Base-by-base conservation (phyloP, 2,329 filamentous ascomycete genomes). In the Thelonectria rubi region DNA sequence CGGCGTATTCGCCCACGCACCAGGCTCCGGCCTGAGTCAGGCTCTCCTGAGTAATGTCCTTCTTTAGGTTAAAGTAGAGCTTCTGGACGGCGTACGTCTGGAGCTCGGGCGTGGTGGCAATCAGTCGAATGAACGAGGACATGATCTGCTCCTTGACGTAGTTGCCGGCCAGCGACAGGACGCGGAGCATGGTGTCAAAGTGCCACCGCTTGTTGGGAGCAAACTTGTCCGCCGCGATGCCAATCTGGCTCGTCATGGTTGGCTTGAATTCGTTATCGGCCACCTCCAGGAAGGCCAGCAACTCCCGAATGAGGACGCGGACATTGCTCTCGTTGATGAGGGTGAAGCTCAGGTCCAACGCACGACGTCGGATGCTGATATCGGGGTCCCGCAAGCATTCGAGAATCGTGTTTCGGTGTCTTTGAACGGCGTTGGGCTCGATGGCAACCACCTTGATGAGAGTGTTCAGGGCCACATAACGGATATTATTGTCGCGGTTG, bases 401-500 rank as follows among this genome's bases (percentile, higher is more conserved):
- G 37, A 99, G 81, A 64, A 99, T 98, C 1, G 95, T 99, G 80
- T 98, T 99, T 57, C 96, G 88, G 77, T 99, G 95, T 74, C 95
- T 86, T 77, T 99, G 95, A 2, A 99, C 95, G 3, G 95, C 95
- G 75, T 98, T 98, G 14, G 95, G 95, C 76, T 99, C 95, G 50
- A 99, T 94, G 4, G 95, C 95, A 48, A 99, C 95, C 17, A 99
- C 95, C 79, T 97, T 98, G 80, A 97, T 96, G 51, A 99, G 82
- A 0, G 95, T 99, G 78, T 99, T 99, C 53, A 99, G 83, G 17
- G 95, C 95, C 53, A 99, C 95, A 74, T 99, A 99, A 77, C 95
- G 91, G 72, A 99, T 99, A 75, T 99, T 99, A 83, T 99, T 99
- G 79, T 99, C 95, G 70, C 94, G 90, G 81, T 99, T 99, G n/a